Percentiles rank a stretch among this genome's conserved stretches.
Evolutionary conservation across 768 basidiomycete species (phyloP).

Genomic region (Holtermanniella nyarrowii): DNA sequence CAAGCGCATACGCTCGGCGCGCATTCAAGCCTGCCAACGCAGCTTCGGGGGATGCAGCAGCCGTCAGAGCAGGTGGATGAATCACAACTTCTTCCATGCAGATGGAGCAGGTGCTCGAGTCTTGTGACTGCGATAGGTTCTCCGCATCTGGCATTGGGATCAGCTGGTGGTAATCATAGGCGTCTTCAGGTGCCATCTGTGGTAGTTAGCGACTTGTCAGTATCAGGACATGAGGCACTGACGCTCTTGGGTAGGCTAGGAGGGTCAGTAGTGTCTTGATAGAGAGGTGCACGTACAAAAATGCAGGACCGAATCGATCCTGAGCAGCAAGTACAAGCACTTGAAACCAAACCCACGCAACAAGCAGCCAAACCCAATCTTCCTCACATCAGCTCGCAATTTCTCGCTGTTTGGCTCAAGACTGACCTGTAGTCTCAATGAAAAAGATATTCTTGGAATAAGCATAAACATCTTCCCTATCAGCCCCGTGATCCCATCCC

Average conservation of each 20-base stretch:
- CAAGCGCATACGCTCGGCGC: conserved; percentile 67
- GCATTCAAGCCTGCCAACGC: conserved; percentile 41
- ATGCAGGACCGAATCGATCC: conserved; percentile 64
- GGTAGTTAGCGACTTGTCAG: not conserved
- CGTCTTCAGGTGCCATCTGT: conserved; percentile 53
- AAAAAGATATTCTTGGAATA: conserved; percentile 83
- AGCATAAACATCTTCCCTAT: conserved; percentile 59
- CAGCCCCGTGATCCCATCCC: not conserved
- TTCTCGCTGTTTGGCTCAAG: not conserved
- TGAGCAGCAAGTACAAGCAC: conserved; percentile 58
- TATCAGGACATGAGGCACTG: conserved; percentile 24
- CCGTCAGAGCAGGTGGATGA: conserved; percentile 43
- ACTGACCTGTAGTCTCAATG: conserved; percentile 60
- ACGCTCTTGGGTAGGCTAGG: conserved; percentile 55
- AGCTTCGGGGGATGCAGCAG: conserved; percentile 35
- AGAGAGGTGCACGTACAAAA: conserved; percentile 48
- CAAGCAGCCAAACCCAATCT: conserved; percentile 61
- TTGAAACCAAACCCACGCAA: conserved; percentile 55
- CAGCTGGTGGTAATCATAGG: conserved; percentile 77
- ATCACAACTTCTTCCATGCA: conserved; percentile 79
- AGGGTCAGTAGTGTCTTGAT: not conserved
- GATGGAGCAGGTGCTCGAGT: conserved; percentile 78
- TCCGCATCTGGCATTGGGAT: conserved; percentile 64
- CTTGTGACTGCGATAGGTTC: conserved; percentile 60
- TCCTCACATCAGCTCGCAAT: conserved; percentile 1